Percentiles rank a stretch among this genome's conserved stretches.
phyloP scores from a whole-genome alignment of 306 rosid genomes.

The Cucumis sativus region Cucumber_9930_V3 NC_026659.2:20446001-20446500 shows the following conservation, averaged over 20 bases:
- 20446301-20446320: not conserved
- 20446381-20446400: not conserved
- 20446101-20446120: not conserved
- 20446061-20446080: not conserved
- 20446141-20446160: too few relatives aligned
- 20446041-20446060: constrained; percentile 7
- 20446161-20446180: not conserved
- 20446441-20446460: constrained; percentile 23
- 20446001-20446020: not conserved
- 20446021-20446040: not conserved
- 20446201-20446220: constrained; percentile 32
- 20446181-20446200: constrained; percentile 27
- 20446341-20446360: not conserved
- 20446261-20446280: constrained; percentile 33
- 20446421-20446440: constrained; percentile 30
- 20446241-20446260: constrained; percentile 33
- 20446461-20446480: constrained; percentile 29
- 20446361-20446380: not conserved
- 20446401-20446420: too few relatives aligned
- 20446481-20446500: constrained; percentile 9
- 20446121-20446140: too few relatives aligned
- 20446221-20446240: constrained; percentile 26
- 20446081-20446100: not conserved
- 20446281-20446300: constrained; percentile 22
- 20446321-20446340: not conserved